Conservation (phyloP, 768 basidiomycete species). For the Rhodotorula sphaerocarpa region DNA sequence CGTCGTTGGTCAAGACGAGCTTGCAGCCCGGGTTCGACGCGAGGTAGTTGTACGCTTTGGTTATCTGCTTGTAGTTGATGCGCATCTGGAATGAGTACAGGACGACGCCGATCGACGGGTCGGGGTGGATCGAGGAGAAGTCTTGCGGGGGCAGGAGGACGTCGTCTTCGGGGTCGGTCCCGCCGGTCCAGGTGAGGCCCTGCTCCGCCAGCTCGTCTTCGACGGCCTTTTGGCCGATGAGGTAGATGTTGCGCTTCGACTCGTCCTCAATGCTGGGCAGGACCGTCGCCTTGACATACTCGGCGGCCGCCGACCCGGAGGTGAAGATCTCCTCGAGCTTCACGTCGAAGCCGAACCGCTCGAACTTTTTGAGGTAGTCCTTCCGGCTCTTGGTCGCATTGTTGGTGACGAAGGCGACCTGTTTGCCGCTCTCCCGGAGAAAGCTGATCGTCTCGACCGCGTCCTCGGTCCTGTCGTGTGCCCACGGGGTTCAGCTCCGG, state of each 20-base stretch:
- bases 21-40: slow-evolving; percentile 53
- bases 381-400: slow-evolving; percentile 84
- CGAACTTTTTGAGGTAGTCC: slow-evolving; percentile 65
- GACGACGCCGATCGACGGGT: slow-evolving; percentile 73
- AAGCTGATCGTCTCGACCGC: slow-evolving; percentile 21
- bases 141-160: slow-evolving; percentile 62
- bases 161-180: slow-evolving; percentile 75
- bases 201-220: slow-evolving; percentile 85
- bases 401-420: slow-evolving; percentile 66
- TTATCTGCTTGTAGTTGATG: slow-evolving; percentile 85
- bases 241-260: slow-evolving; percentile 82
- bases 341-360: slow-evolving; percentile 45
- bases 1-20: slow-evolving; percentile 85
- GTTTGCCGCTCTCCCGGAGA: slow-evolving; percentile 48
- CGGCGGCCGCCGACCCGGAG: slow-evolving; percentile 74
- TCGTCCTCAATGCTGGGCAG: slow-evolving; percentile 50
- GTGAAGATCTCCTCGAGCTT: slow-evolving; percentile 85
- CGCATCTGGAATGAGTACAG: slow-evolving; percentile 75
- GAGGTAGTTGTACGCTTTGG: slow-evolving; percentile 85
- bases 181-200: slow-evolving; percentile 70
- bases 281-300: slow-evolving; percentile 74
- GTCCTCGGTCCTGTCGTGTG: slow-evolving; percentile 7
- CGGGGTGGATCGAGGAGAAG: slow-evolving; percentile 52
- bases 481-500: too few relatives aligned
- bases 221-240: slow-evolving; percentile 82